phyloP scores from a whole-genome alignment of 495 filamentous ascomycete species.

The Bathelium albidoporum region DNA sequence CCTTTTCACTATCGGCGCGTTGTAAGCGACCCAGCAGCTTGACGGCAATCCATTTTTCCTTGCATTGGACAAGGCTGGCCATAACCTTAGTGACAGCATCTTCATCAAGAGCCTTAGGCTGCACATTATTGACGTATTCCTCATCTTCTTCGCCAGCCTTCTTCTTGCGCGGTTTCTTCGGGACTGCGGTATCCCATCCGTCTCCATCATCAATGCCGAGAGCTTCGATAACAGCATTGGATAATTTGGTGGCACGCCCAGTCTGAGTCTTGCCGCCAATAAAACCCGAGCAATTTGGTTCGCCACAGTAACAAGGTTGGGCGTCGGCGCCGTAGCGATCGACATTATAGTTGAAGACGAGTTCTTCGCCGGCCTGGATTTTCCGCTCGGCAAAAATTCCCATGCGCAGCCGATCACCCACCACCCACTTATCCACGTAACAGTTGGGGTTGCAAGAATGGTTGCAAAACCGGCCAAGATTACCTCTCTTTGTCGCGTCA shows the following conservation, averaged over 20 bases:
- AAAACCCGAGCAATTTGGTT: constrained; percentile 89
- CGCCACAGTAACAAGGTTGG: constrained; percentile 92
- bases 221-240: constrained; percentile 83
- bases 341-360: constrained; percentile 99
- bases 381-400: constrained; percentile 90
- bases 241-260: constrained; percentile 84
- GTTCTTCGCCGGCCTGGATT: constrained; percentile 82
- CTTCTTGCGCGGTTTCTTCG: constrained; percentile 85
- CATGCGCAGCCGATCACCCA: constrained; percentile 97
- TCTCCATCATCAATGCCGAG: constrained; percentile 91
- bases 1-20: constrained; percentile 76
- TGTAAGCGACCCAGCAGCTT: constrained; percentile 88
- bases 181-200: constrained; percentile 78
- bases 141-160: constrained; percentile 92
- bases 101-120: constrained; percentile 75
- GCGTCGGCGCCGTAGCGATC: constrained; percentile 96
- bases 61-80: constrained; percentile 96
- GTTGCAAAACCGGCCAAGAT: constrained; percentile 95
- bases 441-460: constrained; percentile 99
- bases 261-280: constrained; percentile 98
- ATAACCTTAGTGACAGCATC: constrained; percentile 93
- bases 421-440: constrained; percentile 99
- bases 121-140: constrained; percentile 85
- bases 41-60: constrained; percentile 98
- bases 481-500: constrained; percentile 93